Evolutionary conservation across 768 basidiomycete genomes (phyloP), one percentile per base, ranked within the genome.

Genomic region (Peribolospora baueri): DNA sequence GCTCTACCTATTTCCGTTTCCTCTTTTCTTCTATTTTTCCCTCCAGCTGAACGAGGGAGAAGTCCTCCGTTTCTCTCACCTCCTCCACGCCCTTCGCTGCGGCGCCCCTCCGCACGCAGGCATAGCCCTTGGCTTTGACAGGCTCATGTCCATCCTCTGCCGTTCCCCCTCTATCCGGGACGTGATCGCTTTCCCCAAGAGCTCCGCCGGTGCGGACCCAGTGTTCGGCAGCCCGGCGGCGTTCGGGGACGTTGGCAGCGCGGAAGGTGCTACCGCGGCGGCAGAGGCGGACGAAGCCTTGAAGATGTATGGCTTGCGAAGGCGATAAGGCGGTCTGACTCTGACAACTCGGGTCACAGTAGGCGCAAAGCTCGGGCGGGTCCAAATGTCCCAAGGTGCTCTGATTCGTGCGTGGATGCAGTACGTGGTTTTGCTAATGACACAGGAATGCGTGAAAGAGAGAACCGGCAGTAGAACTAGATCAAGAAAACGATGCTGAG

Each of bases 61-160:
- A 67, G 76, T 77, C 56, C 68, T 73, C 6, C 75, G 84, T 4
- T 95, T 95, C 70, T 69, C 75, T 55, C 87, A 88, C 63, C 75
- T 95, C 1, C 69, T 91, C 42, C 80, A 86, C 63, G 90, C 90
- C 11, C 73, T 95, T 56, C 72, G 72, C 63, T 85, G 80, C 67
- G 90, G 90, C 56, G 90, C 90, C 11, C 88, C 90, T 36, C 90
- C 90, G 60, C 90, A 95, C 70, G 90, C 84, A 42, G 90, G 90
- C 47, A 83, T 93, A 54, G 90, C 90, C 2, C 72, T 46, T 36
- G 54, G 38, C 49, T 84, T 95, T 61, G 90, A 95, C 72, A 78
- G 90, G 42, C 70, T 95, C 58, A 82, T 93, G 77, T 74, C 87
- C 9, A 87, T 90, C 59, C 74, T 95, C 3, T 88, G 85, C 71